Base-by-base conservation (phyloP, 202 grass and related monocot genomes). In the Schoenoplectus tabernaemontani region DNA sequence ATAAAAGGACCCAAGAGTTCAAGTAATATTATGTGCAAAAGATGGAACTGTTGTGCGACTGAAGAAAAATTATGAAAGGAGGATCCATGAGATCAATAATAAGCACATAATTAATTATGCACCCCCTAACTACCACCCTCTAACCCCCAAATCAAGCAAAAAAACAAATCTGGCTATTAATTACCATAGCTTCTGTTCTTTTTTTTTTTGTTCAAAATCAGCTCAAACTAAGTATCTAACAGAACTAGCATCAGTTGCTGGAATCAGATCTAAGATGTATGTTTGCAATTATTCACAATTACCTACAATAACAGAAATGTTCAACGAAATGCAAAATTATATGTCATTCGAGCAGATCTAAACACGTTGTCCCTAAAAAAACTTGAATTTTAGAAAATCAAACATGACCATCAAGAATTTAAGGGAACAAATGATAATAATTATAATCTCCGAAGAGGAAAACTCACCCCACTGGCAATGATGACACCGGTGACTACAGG, bases 401-500 rank as follows among this genome's bases (percentile, higher is more conserved):
- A 24, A 24, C n/a, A 60, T 17, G 42, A 60, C 0, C 2, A 24
- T 47, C 1, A 1, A 30, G 12, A 64, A 64, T 47, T 58, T 17
- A 0, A 11, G 20, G 1, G n/a, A 65, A 37, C n/a, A 64, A 64
- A 17, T n/a, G 17, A 7, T 28, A 61, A 75, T 17, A 59, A 59
- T 17, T 30, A 78, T 20, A 77, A 58, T 77, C 28, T 1, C 4
- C 16, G 26, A 77, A 77, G 10, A 50, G 19, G 33, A 36, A 38
- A 23, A 72, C 85, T 83, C 36, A 93, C 90, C 38, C 90, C 87
- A 66, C 90, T 93, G 16, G 90, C 90, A 46, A 93, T 89, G 83
- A 93, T 68, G 74, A 89, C 90, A 26, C 90, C 90, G n/a, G 85
- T 88, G 53, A 93, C 90, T 38, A 93, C 90, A 4, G 90, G 90